Base-by-base conservation (phyloP, 306 rosid species). In the Pachyrhizus erosus region DNA sequence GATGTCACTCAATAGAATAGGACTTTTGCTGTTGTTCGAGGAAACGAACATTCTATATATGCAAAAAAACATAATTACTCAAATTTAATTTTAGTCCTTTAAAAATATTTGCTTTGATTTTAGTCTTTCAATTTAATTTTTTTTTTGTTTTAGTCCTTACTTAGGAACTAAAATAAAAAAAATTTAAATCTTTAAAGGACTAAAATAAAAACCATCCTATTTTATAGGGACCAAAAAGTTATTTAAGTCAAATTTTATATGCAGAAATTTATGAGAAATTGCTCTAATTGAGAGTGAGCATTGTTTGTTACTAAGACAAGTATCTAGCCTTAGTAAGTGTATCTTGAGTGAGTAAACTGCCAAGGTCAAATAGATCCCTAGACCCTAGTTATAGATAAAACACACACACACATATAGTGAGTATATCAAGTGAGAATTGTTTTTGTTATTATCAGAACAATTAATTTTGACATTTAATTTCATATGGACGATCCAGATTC, bases 181-280 rank as follows among this genome's bases (percentile, higher is more conserved):
- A n/a, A n/a, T n/a, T n/a, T n/a, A n/a, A n/a, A n/a, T n/a, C n/a
- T n/a, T n/a, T n/a, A n/a, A n/a, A n/a, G n/a, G n/a, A n/a, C n/a
- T n/a, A n/a, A n/a, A n/a, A n/a, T n/a, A n/a, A n/a, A n/a, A n/a
- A n/a, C n/a, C n/a, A n/a, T n/a, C n/a, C n/a, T n/a, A n/a, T n/a
- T n/a, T n/a, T n/a, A n/a, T n/a, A n/a, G n/a, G n/a, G n/a, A n/a
- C n/a, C n/a, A n/a, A n/a, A n/a, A n/a, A n/a, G n/a, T n/a, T n/a
- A n/a, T n/a, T n/a, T n/a, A n/a, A n/a, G n/a, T n/a, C n/a, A n/a
- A n/a, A 37, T 37, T 37, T 37, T 37, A 37, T 37, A 7, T 37
- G 75, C 65, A 12, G 48, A 20, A 29, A 65, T 70, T 82, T 15
- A 64, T 20, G 27, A 42, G 37, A 26, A 66, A 75, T 42, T 68